Evolutionary conservation across 139 green algal species (phyloP).

Genomic region (Zygnema circumcarinatum): DNA sequence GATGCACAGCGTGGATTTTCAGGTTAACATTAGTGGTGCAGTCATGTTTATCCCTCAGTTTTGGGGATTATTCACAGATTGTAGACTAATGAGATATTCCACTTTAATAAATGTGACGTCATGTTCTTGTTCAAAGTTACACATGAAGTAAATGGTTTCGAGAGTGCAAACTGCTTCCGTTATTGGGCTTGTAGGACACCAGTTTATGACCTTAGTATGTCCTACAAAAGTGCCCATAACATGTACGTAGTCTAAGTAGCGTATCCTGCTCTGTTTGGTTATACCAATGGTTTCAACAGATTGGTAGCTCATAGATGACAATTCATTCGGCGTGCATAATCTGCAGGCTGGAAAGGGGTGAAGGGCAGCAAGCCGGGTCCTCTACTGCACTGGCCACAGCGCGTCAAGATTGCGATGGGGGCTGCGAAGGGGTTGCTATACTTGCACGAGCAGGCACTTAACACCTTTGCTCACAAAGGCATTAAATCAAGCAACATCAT

Average conservation of each 20-base stretch:
- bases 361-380: constrained; percentile 30
- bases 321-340: neutral
- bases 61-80: neutral
- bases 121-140: too few species aligned
- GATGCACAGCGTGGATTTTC: neutral
- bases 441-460: constrained; percentile 44
- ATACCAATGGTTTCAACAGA: too few species aligned
- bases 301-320: too few species aligned
- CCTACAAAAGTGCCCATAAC: too few species aligned
- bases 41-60: neutral
- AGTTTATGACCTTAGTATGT: too few species aligned
- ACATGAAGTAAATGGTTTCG: too few species aligned
- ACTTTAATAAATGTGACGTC: neutral
- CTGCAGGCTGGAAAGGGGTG: constrained; percentile 42
- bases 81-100: neutral
- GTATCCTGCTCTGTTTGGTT: too few species aligned
- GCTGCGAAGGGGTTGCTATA: constrained; percentile 53
- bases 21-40: neutral
- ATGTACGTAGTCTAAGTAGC: too few species aligned
- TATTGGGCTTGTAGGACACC: too few species aligned
- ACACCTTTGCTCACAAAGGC: constrained; percentile 31
- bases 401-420: constrained; percentile 51
- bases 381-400: constrained; percentile 22
- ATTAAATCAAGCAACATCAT: constrained; percentile 56
- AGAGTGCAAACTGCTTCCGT: too few species aligned